phyloP scores from a whole-genome alignment of 371 early-diverging fungal species.

The Capniomyces stellatus region DNA sequence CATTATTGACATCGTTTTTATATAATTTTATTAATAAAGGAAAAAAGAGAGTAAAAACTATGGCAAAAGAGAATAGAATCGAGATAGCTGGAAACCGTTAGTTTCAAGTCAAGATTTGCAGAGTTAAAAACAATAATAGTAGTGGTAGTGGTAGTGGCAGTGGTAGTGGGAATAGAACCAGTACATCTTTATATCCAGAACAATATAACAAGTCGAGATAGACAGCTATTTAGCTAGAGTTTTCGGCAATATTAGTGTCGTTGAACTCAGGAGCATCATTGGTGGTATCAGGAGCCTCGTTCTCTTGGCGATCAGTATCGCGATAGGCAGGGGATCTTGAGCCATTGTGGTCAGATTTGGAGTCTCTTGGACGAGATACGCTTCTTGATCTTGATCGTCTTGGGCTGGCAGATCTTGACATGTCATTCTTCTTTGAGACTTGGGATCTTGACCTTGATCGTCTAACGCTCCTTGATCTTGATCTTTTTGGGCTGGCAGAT shows the following conservation, averaged over 20 bases:
- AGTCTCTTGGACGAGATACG: background rate
- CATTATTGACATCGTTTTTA: no score
- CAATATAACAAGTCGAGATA: background rate
- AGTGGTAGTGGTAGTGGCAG: background rate
- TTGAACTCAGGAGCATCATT: background rate
- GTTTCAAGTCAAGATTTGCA: no score
- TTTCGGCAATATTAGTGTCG: background rate
- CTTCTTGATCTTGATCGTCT: background rate
- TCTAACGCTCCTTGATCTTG: no score
- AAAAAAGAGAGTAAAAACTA: no score
- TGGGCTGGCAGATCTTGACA: no score
- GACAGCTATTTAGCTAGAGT: background rate
- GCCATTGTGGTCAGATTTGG: background rate
- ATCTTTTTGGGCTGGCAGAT: no score
- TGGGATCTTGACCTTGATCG: no score
- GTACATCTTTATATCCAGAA: background rate
- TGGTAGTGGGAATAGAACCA: background rate
- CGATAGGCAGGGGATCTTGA: background rate
- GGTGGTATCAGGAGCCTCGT: background rate
- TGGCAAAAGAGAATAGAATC: no score
- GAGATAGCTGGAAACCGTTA: no score
- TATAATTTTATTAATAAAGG: no score
- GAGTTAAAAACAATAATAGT: no score
- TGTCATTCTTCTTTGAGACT: no score
- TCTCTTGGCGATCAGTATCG: background rate